These are phyloP conservation scores for Pelargonium myrrhifolium DNA, from an alignment of 441 rosid species.

Conservation along the genomic window DNA sequence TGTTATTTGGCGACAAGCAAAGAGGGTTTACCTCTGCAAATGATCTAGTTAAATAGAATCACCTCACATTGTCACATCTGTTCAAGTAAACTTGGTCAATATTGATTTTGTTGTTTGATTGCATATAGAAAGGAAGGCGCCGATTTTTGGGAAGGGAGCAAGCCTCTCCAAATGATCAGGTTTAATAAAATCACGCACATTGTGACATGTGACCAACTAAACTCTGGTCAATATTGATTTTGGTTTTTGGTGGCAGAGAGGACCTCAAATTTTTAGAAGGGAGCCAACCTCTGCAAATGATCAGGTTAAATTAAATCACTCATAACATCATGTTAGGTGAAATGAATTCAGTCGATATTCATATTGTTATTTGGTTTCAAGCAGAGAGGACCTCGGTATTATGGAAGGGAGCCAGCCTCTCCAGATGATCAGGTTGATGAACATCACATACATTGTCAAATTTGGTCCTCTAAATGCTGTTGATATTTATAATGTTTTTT, in stretches of 20 bases:
- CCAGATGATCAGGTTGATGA: not conserved
- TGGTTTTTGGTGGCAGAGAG: too few relatives aligned
- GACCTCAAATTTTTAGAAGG: too few relatives aligned
- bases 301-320: not conserved
- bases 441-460: not conserved
- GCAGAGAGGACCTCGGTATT: not conserved
- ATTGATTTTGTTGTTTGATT: not conserved
- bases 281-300: not conserved
- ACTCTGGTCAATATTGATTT: not conserved
- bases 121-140: constrained; percentile 1
- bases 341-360: not conserved
- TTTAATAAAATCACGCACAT: not conserved
- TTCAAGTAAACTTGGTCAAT: not conserved
- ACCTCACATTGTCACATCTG: not conserved
- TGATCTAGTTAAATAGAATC: not conserved
- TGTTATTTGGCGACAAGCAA: not conserved
- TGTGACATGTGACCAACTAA: not conserved
- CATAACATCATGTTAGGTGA: not conserved
- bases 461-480: not conserved
- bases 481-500: not conserved
- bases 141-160: not conserved
- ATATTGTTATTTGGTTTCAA: not conserved
- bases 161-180: constrained; percentile 2
- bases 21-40: not conserved
- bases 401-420: not conserved